Evolutionary conservation across 2,329 filamentous ascomycete genomes (phyloP).

Genomic region (Aspergillus sp.): DNA sequence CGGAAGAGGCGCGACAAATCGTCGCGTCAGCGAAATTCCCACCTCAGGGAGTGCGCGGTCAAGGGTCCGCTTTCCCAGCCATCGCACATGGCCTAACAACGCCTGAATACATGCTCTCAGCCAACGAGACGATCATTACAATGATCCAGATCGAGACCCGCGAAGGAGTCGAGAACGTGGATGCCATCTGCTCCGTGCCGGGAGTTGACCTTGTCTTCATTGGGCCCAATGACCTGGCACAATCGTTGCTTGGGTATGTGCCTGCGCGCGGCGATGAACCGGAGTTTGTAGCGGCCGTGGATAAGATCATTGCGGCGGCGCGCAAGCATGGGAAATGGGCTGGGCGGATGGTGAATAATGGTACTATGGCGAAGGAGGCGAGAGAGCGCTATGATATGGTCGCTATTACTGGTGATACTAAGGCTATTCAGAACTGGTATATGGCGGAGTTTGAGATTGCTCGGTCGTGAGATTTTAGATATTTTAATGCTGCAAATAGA

Average conservation of each 20-base stretch:
- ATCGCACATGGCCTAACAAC: slow-evolving; percentile 34
- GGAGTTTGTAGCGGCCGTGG: slow-evolving; percentile 60
- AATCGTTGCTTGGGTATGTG: slow-evolving; percentile 59
- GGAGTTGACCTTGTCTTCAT: slow-evolving; percentile 42
- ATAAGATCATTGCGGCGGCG: slow-evolving; percentile 57
- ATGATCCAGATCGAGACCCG: slow-evolving; percentile 43
- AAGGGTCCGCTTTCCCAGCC: slow-evolving; percentile 28
- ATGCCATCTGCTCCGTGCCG: slow-evolving; percentile 38
- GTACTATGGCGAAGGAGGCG: slow-evolving; percentile 42
- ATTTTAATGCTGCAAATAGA: too few relatives aligned
- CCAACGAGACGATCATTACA: slow-evolving; percentile 34
- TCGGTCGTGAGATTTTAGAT: not conserved
- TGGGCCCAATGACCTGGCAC: slow-evolving; percentile 35
- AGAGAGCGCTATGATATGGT: slow-evolving; percentile 44
- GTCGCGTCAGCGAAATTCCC: slow-evolving; percentile 35
- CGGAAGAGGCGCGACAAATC: slow-evolving; percentile 42
- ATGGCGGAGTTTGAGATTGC: slow-evolving; percentile 31
- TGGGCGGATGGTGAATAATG: slow-evolving; percentile 53
- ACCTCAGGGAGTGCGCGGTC: slow-evolving; percentile 29
- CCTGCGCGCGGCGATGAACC: slow-evolving; percentile 55
- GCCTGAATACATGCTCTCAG: slow-evolving; percentile 33
- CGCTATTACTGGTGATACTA: slow-evolving; percentile 48
- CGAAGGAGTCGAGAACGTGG: slow-evolving; percentile 40
- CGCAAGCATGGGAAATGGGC: slow-evolving; percentile 65
- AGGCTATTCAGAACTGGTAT: slow-evolving; percentile 54